Evolutionary conservation across 163 green algal genomes (phyloP).

Genomic region (Scenedesmus sp.): DNA sequence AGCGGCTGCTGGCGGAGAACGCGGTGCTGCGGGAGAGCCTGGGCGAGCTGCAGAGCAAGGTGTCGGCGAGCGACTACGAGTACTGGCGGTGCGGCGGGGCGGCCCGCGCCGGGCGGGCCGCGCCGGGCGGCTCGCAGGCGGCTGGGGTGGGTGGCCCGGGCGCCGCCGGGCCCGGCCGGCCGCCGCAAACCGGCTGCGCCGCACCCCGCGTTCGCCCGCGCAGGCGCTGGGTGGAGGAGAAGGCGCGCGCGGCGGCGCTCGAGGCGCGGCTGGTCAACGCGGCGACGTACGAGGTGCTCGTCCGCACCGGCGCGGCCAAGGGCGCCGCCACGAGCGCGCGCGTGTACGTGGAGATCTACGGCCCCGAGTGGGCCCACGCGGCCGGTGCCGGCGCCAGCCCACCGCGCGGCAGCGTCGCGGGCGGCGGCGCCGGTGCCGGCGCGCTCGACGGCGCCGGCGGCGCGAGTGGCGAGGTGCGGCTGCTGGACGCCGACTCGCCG

Average conservation of each 20-base stretch:
- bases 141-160: too few species aligned
- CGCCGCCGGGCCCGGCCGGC: too few species aligned
- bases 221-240: constrained; percentile 70
- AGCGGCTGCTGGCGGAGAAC: constrained; percentile 57
- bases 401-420: not conserved
- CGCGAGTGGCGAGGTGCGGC: constrained; percentile 54
- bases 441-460: constrained; percentile 42
- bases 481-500: constrained; percentile 54
- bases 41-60: constrained; percentile 46
- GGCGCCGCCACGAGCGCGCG: constrained; percentile 68
- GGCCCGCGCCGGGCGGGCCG: too few species aligned
- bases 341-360: constrained; percentile 66
- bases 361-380: constrained; percentile 17
- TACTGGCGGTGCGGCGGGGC: constrained; percentile 52
- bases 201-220: not conserved
- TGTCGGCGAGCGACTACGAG: constrained; percentile 47
- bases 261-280: constrained; percentile 47
- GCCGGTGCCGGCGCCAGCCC: not conserved
- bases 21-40: constrained; percentile 54
- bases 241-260: constrained; percentile 54
- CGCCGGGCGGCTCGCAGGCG: too few species aligned
- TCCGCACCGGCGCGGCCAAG: constrained; percentile 65
- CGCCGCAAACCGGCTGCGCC: too few species aligned
- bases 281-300: constrained; percentile 61
- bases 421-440: not conserved